Percentiles rank a stretch among this genome's conserved stretches.
Evolutionary conservation across 495 filamentous ascomycete genomes (phyloP).

Genomic region (Bathelium albidoporum): DNA sequence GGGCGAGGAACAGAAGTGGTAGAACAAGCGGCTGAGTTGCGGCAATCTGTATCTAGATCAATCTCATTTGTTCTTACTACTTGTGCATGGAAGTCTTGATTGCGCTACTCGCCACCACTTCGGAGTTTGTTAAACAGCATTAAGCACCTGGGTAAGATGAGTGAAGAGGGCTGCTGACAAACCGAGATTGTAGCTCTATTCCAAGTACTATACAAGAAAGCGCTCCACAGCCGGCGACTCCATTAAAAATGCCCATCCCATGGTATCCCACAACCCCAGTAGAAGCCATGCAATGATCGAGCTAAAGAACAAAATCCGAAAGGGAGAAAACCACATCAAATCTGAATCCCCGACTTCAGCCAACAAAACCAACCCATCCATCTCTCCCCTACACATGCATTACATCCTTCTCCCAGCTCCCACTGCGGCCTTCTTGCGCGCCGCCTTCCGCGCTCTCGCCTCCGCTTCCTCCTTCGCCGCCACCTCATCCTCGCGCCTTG

Average conservation of each 20-base stretch:
- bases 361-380: too few species aligned
- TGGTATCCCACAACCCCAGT: background rate
- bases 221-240: background rate
- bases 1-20: background rate
- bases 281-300: background rate
- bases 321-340: background rate
- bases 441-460: constrained; percentile 47
- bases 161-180: background rate
- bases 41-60: constrained; percentile 1
- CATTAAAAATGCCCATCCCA: background rate
- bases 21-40: background rate
- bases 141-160: background rate
- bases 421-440: constrained; percentile 32
- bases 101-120: too few species aligned
- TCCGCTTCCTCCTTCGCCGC: constrained; percentile 43
- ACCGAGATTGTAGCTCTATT: background rate
- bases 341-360: too few species aligned
- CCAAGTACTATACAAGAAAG: background rate
- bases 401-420: background rate
- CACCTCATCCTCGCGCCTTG: constrained; percentile 50
- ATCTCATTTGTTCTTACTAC: background rate
- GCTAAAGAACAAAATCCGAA: background rate
- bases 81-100: background rate
- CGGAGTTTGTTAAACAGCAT: background rate
- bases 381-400: too few species aligned